Base-by-base conservation (phyloP, 352 stramenopile species). In the Nothophytophthora sp. region DNA sequence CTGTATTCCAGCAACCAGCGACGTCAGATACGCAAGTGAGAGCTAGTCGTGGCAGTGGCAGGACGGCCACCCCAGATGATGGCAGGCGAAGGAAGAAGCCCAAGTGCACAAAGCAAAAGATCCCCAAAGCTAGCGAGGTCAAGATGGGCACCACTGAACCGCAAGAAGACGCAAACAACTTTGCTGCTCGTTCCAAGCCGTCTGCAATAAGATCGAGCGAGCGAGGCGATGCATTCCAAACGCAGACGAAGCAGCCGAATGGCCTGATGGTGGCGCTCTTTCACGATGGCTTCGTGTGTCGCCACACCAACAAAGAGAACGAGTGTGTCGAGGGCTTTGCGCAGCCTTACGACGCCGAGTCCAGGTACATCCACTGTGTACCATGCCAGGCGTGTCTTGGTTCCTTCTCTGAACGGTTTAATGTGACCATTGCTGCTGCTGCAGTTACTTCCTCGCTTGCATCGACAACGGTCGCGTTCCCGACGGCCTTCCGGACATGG, bases 261-360 rank as follows among this genome's bases (percentile, higher is more conserved):
- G 55, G 59, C 7, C 44, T 90, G 27, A 52, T 88, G 29, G 55
- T 88, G 29, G 74, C 73, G 41, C 66, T 90, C 23, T 90, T 88
- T 50, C 62, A 63, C 20, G 70, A 90, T 22, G 79, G 65, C 3
- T 90, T 88, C 55, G 76, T 90, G 24, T 90, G 79, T 16, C 74
- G 75, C 16, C 76, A 90, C 43, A 73, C 67, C 29, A 85, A 77
- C 19, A 67, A 64, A 25, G 61, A 71, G 36, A 72, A 66, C 27
- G 70, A 80, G 27, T 71, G 67, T 36, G 51, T 88, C 43, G 76
- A 90, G 16, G 79, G 79, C 2, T 90, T 87, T 24, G 76, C 74
- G 12, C 79, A 90, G 60, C 79, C 79, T 18, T 90, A 88, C 48
- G 79, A 90, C 39, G 60, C 51, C n/a, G 76, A 82, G 16, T 82